Evolutionary conservation across 257 asterid species (phyloP), one percentile per base, ranked within the genome.

Genomic region (Henckelia pumila): DNA sequence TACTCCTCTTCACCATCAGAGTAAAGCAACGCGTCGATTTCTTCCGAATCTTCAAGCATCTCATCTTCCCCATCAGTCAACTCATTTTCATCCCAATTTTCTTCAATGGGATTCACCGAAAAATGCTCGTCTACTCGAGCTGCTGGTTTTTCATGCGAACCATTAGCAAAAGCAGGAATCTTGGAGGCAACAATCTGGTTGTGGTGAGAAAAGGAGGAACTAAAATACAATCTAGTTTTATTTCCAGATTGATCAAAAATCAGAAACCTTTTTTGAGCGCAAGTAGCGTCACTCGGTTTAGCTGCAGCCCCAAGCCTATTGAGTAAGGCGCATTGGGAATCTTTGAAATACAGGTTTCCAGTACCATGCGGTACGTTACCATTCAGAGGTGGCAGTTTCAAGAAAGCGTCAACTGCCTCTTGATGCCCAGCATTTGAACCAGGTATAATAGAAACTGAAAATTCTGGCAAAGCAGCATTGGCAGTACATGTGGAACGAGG

Each of bases 21-120:
- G 79, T 84, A 79, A 23, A 89, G 89, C 55, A 89, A 79, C 13
- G 95, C 97, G 80, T 87, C 66, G 73, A 89, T 85, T 59, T 87
- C 97, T 40, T 82, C 94, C 23, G 83, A 73, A 71, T 87, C 88
- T 79, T 89, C 95, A 32, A 71, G 81, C 84, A 72, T 76, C 66
- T 76, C 86, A 63, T 83, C 80, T 71, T 79, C 91, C 71, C 65
- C 92, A 70, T 78, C 84, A 19, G 58, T 69, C 62, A 72, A 40
- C 70, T 66, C 61, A 73, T 76, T 79, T 73, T 72, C 88, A 8
- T 71, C 83, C 75, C 73, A 64, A 29, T 74, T 77, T 50, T 78
- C 87, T 68, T 71, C 80, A 7, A 63, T 7, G 30, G 77, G 77
- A 56, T 71, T 76, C 61, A 29, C 61, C 70, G 60, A 66, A 33